phyloP scores from a whole-genome alignment of 148 eudicot genomes.

The Simmondsia chinensis region DNA sequence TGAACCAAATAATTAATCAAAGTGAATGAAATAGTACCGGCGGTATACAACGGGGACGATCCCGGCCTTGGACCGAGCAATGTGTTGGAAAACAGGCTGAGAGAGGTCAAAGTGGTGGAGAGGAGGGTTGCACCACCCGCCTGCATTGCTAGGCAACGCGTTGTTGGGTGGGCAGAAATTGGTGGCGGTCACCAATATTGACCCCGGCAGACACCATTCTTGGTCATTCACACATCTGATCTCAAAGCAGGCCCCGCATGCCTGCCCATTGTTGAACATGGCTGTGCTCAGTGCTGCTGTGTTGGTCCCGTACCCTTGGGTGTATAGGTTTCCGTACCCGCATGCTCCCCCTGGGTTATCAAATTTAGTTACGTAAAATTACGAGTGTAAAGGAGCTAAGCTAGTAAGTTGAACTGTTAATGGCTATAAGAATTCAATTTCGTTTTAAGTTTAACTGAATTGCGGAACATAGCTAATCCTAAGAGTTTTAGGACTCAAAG shows the following conservation, averaged over 20 bases:
- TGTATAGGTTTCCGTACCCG: no score
- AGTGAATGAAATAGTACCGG: no score
- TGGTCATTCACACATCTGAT: constrained; percentile 20
- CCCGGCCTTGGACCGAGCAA: constrained; percentile 26
- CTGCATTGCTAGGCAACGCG: constrained; percentile 9
- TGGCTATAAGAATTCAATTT: no score
- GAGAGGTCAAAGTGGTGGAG: constrained; percentile 27
- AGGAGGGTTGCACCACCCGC: constrained; percentile 34
- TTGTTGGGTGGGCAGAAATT: constrained; percentile 30
- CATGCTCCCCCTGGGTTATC: constrained; percentile 29
- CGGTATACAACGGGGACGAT: constrained; percentile 27
- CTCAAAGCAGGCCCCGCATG: constrained; percentile 37
- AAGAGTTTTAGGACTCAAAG: no score
- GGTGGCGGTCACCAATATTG: constrained; percentile 20
- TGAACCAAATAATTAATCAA: no score
- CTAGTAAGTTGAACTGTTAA: no score
- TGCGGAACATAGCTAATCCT: no score
- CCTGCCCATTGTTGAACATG: constrained; percentile 35
- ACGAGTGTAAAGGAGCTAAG: no score
- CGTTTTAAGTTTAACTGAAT: no score
- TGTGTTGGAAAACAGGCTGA: constrained; percentile 18
- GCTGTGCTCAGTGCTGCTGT: constrained; percentile 41
- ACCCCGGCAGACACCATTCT: constrained; percentile 21
- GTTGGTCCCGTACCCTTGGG: constrained; percentile 32
- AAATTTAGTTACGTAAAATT: neutral